Evolutionary conservation across 2,329 filamentous ascomycete genomes (phyloP).

Genomic region (Arthrobotrys sinensis): DNA sequence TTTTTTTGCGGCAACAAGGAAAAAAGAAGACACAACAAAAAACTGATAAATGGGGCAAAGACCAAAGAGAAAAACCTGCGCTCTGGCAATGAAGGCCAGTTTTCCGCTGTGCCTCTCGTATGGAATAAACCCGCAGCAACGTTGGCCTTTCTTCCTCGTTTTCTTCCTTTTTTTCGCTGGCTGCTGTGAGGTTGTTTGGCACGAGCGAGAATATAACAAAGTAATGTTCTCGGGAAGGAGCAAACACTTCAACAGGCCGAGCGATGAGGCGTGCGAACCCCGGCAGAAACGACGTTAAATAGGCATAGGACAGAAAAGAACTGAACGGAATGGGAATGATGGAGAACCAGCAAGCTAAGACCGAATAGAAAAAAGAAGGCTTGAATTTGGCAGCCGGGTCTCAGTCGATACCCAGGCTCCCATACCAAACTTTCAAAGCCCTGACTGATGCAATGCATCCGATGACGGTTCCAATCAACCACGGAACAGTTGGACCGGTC

Average conservation of each 20-base stretch:
- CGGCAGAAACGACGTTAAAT: conserved; percentile 18
- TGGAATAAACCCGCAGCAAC: conserved; percentile 6
- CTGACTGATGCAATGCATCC: not conserved
- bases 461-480: conserved; percentile 19
- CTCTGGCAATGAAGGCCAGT: conserved; percentile 8
- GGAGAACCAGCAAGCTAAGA: conserved; percentile 17
- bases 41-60: conserved; percentile 18
- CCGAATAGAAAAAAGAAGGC: conserved; percentile 1
- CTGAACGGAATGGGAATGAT: conserved; percentile 1
- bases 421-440: not conserved
- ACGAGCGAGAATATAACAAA: conserved; percentile 15
- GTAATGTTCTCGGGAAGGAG: conserved; percentile 18
- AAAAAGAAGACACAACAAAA: conserved; percentile 43
- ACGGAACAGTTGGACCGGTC: not conserved
- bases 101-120: conserved; percentile 21
- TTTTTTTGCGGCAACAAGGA: conserved; percentile 12
- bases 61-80: conserved; percentile 9
- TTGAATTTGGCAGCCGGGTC: not conserved
- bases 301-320: conserved; percentile 2
- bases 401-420: not conserved
- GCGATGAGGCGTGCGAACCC: conserved; percentile 2
- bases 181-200: conserved; percentile 1
- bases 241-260: conserved; percentile 6
- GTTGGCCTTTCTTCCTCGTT: not conserved
- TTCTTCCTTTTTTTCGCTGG: too few species aligned